These are phyloP conservation scores for Curvularia hawaiiensis DNA, from an alignment of 2,329 filamentous ascomycete species.

Conservation along the genomic window DNA sequence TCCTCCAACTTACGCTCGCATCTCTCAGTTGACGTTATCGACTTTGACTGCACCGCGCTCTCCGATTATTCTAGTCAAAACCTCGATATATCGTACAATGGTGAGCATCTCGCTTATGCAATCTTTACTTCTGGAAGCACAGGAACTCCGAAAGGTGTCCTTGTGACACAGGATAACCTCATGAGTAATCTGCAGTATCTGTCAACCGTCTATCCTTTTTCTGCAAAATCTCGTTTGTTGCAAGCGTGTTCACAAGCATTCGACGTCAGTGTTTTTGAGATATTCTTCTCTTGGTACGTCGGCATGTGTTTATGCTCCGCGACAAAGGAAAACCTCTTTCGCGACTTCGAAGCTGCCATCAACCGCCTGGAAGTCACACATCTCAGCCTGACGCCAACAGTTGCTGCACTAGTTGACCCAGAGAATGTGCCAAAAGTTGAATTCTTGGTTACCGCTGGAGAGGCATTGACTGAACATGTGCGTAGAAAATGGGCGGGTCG, in stretches of 20 bases:
- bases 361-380: slow-evolving; percentile 71
- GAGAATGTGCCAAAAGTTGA: slow-evolving; percentile 70
- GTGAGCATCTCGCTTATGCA: slow-evolving; percentile 69
- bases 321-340: slow-evolving; percentile 74
- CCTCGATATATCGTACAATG: slow-evolving; percentile 45
- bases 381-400: slow-evolving; percentile 83
- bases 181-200: slow-evolving; percentile 75
- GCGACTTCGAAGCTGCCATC: slow-evolving; percentile 72
- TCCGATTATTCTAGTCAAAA: slow-evolving; percentile 46
- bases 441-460: slow-evolving; percentile 81
- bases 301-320: slow-evolving; percentile 81
- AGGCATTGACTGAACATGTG: slow-evolving; percentile 76
- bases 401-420: slow-evolving; percentile 76
- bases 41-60: slow-evolving; percentile 41
- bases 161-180: slow-evolving; percentile 77
- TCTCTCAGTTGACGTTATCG: slow-evolving; percentile 25
- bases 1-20: slow-evolving; percentile 14
- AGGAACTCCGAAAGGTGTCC: slow-evolving; percentile 77
- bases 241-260: slow-evolving; percentile 87
- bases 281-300: slow-evolving; percentile 80
- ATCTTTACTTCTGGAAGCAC: slow-evolving; percentile 87
- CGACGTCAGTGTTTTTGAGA: slow-evolving; percentile 87
- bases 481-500: slow-evolving; percentile 69
- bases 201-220: slow-evolving; percentile 67
- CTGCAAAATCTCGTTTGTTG: slow-evolving; percentile 64